Evolutionary conservation across 2,329 filamentous ascomycete species (phyloP).

Genomic region (Penicillium sp.): DNA sequence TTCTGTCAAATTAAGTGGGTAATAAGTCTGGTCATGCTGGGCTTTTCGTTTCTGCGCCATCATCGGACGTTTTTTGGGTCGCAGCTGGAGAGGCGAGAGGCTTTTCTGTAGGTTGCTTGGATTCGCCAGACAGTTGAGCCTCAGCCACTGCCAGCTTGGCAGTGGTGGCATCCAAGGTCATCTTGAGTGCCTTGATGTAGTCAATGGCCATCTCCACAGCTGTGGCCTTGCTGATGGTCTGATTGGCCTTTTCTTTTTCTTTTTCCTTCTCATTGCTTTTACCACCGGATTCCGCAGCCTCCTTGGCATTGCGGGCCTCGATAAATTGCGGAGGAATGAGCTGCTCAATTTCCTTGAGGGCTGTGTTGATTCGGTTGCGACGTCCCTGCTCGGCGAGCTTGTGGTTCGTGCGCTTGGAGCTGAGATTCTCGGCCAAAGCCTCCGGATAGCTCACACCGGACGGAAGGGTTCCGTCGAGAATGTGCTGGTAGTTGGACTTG

Average conservation of each 20-base stretch:
- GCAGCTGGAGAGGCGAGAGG: neutral
- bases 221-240: conserved; percentile 86
- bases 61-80: neutral
- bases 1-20: conserved; percentile 1
- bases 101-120: neutral
- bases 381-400: conserved; percentile 97
- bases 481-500: conserved; percentile 98
- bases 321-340: conserved; percentile 66
- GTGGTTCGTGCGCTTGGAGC: conserved; percentile 94
- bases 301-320: conserved; percentile 45
- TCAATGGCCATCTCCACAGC: conserved; percentile 97
- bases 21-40: neutral
- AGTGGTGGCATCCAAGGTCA: conserved; percentile 68
- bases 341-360: conserved; percentile 85
- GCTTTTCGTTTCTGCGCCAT: neutral
- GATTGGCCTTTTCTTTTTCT: conserved; percentile 48
- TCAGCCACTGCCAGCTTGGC: conserved; percentile 66
- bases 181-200: conserved; percentile 84
- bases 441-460: conserved; percentile 89
- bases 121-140: conserved; percentile 34
- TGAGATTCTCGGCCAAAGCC: conserved; percentile 87
- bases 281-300: conserved; percentile 41
- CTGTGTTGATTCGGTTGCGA: conserved; percentile 91
- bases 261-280: conserved; percentile 48
- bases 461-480: conserved; percentile 87